Evolutionary conservation across 1,284 basidiomycete genomes (phyloP).

Genomic region (Pholiota adiposa): DNA sequence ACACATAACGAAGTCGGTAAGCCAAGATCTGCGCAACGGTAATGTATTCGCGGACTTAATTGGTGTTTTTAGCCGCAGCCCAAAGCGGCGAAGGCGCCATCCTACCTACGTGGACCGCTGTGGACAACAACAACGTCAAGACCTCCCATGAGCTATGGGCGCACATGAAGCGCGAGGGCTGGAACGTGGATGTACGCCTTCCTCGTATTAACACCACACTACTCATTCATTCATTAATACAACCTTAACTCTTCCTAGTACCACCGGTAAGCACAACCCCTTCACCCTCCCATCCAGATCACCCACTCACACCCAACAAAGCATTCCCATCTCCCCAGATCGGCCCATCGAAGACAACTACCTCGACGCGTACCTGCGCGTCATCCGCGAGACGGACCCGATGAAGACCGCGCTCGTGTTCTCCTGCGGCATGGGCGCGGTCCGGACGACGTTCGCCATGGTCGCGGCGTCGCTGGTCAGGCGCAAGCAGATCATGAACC

Average conservation of each 20-base stretch:
- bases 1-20: slow-evolving; percentile 90
- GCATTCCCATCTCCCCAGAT: slow-evolving; percentile 93
- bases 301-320: slow-evolving; percentile 31
- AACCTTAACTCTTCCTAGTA: slow-evolving; percentile 26
- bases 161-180: slow-evolving; percentile 79
- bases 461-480: slow-evolving; percentile 90
- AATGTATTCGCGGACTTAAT: background rate
- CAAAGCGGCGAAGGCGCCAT: slow-evolving; percentile 82
- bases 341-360: slow-evolving; percentile 94
- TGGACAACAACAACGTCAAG: slow-evolving; percentile 84
- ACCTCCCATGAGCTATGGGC: slow-evolving; percentile 91
- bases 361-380: slow-evolving; percentile 89
- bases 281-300: too few relatives aligned
- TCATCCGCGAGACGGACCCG: slow-evolving; percentile 86
- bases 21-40: slow-evolving; percentile 22
- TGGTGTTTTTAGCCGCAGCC: slow-evolving; percentile 47
- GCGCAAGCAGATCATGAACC: slow-evolving; percentile 82
- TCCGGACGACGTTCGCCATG: slow-evolving; percentile 98
- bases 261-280: slow-evolving; percentile 30
- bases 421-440: slow-evolving; percentile 97
- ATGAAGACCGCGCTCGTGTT: slow-evolving; percentile 87
- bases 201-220: background rate
- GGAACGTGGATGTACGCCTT: slow-evolving; percentile 83
- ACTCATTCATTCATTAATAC: slow-evolving; percentile 1
- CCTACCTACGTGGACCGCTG: slow-evolving; percentile 93